Evolutionary conservation across 768 basidiomycete genomes (phyloP), one percentile per base, ranked within the genome.

Genomic region (Boletellus ananas): DNA sequence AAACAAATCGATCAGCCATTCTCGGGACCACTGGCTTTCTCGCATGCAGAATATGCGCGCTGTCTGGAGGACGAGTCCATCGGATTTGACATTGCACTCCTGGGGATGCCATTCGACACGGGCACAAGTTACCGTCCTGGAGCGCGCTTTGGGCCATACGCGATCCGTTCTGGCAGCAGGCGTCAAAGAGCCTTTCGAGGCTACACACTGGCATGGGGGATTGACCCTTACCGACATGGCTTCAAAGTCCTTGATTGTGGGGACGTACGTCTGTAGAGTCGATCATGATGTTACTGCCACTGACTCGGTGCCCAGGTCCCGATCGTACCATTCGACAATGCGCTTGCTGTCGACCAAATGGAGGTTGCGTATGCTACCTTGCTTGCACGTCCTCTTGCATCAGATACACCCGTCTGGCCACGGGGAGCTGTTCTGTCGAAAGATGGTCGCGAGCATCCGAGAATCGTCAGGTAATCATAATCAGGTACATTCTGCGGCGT

Each of bases 131-230:
- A 73, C 51, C 68, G 78, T 6, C 73, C 68, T 16, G 91, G 90
- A 5, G 91, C 91, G 12, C 80, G 92, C 9, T 94, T 94, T 70
- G 92, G 92, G 8, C 91, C 91, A 1, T 82, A 80, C 62, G 92
- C 84, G 9, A 90, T 94, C 56, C 81, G 93, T 37, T 84, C 84
- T 4, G 89, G 89, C 3, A 86, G 85, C 61, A 74, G 87, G 41
- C 74, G 85, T 9, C 85, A 88, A 58, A 68, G 79, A 52, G 70
- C 76, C 36, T 72, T 76, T 66, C 80, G 73, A 23, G 75, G 83
- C 2, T 89, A 87, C 60, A 85, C 84, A 0, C 63, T 89, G 50
- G 73, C 83, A n/a, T 90, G 89, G 88, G 74, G 74, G 10, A 74
- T 70, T 40, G 83, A 84, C 58, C 89, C 89, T 7, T 89, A 83